Base-by-base conservation (phyloP, 306 rosid genomes). In the Gillenia trifoliata region DNA sequence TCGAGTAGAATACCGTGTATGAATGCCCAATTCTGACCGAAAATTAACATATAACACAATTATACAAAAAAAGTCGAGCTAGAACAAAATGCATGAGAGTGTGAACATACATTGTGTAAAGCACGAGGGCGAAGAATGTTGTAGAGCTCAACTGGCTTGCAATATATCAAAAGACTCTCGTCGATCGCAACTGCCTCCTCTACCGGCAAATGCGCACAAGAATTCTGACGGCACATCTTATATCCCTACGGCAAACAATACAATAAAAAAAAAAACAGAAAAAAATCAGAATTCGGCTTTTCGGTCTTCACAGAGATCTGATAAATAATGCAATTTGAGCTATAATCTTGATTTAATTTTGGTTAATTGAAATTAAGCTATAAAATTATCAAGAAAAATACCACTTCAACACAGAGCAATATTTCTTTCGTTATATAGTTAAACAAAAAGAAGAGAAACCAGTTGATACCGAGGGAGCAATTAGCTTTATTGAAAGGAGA, bases 61-160 rank as follows among this genome's bases (percentile, higher is more conserved):
- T 12, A 33, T 3, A 33, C 36, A 22, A 16, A 5, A 34, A 5
- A 59, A 38, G 12, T 40, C 0, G 29, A 72, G 67, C n/a, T 41
- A 28, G 47, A 66, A 70, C 38, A 68, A n/a, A 40, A 75, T 59
- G 52, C 25, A 11, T 8, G 20, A 77, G 40, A 63, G 47, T 41
- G 47, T 12, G 55, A 78, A 80, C 52, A 45, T 82, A 94, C 99
- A 77, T 88, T 94, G 73, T 90, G 84, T 33, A 82, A 82, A 75
- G 92, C 84, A 55, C 99, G 99, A 77, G 90, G 83, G 54, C 83
- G 89, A 79, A 94, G 92, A 81, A 94, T 94, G 33, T 94, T 94
- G 89, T 94, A 94, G 17, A 92, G 88, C 82, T 94, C 99, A 74
- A 94, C 97, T 2, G 99, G 99, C 80, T 94, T 94, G 93, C 97